These are phyloP conservation scores for Phylloporus sp. DNA, from an alignment of 768 basidiomycete species.

Conservation along the genomic window DNA sequence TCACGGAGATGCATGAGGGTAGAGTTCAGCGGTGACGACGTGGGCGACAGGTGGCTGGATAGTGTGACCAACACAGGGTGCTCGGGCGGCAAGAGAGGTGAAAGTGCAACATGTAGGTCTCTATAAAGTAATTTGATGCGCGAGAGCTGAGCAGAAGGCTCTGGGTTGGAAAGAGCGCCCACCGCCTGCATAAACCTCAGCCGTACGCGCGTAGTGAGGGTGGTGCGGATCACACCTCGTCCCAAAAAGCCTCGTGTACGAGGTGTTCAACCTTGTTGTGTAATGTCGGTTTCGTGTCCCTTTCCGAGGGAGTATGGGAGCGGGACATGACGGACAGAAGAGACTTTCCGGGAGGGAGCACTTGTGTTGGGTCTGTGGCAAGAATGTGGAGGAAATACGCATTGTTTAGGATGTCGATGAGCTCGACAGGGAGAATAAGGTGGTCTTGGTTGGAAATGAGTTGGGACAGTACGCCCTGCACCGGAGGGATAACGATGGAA, in stretches of 20 bases:
- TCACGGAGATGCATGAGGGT: constrained; percentile 53
- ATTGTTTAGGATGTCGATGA: constrained; percentile 54
- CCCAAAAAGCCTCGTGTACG: constrained; percentile 70
- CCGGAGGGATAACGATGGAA: constrained; percentile 15
- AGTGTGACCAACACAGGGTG: constrained; percentile 51
- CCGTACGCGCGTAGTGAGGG: constrained; percentile 2
- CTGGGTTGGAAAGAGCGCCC: constrained; percentile 51
- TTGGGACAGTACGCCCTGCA: constrained; percentile 7
- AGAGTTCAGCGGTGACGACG: constrained; percentile 62
- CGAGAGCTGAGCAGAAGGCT: constrained; percentile 54
- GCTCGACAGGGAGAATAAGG: constrained; percentile 47
- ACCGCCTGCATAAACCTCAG: constrained; percentile 45
- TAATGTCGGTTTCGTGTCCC: constrained; percentile 29
- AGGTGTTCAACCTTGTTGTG: constrained; percentile 46
- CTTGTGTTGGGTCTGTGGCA: constrained; percentile 53
- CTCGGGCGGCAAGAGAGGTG: constrained; percentile 53
- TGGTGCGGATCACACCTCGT: constrained; percentile 47
- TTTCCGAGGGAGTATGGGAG: constrained; percentile 15
- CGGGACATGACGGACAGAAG: constrained; percentile 58
- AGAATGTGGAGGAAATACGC: constrained; percentile 67
- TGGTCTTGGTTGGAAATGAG: constrained; percentile 22
- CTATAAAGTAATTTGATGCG: constrained; percentile 55
- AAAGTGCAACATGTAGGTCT: constrained; percentile 49
- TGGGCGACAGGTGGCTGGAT: constrained; percentile 60
- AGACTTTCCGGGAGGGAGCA: constrained; percentile 72